phyloP scores from a whole-genome alignment of 2,329 filamentous ascomycete genomes.

The Calonectria leucothoes region DNA sequence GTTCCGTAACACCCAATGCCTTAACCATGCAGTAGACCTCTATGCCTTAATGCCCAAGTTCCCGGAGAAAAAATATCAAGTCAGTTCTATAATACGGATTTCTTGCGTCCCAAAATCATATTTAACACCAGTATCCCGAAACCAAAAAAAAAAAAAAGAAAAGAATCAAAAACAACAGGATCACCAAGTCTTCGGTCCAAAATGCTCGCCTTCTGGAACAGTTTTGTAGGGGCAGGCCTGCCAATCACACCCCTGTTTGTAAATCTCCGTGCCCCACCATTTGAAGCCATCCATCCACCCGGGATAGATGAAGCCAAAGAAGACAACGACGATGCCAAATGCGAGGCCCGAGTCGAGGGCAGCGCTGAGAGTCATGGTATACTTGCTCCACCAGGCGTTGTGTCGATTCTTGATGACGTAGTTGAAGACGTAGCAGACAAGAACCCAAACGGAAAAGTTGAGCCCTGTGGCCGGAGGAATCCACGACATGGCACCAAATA shows the following conservation, averaged over 20 bases:
- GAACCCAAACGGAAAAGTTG: constrained; percentile 88
- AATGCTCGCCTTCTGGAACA: constrained; percentile 72
- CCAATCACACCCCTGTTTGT: constrained; percentile 89
- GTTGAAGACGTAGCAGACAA: constrained; percentile 90
- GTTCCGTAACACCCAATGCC: constrained; percentile 15
- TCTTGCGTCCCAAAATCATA: constrained; percentile 3
- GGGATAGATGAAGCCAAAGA: constrained; percentile 88
- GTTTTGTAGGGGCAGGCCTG: constrained; percentile 78
- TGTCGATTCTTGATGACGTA: constrained; percentile 76
- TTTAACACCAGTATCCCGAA: background rate
- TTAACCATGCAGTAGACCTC: constrained; percentile 26
- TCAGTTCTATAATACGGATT: constrained; percentile 35
- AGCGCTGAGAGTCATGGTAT: constrained; percentile 88
- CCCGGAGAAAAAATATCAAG: background rate
- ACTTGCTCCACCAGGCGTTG: constrained; percentile 87
- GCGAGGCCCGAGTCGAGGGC: constrained; percentile 86
- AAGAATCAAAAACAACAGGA: no score
- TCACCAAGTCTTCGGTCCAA: constrained; percentile 73
- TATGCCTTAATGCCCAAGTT: constrained; percentile 23
- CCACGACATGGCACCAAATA: constrained; percentile 87
- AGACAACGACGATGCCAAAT: constrained; percentile 84
- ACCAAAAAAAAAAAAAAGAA: no score
- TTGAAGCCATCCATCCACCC: constrained; percentile 78
- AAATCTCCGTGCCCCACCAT: constrained; percentile 92
- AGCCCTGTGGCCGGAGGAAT: constrained; percentile 88